Conservation (phyloP, 2,329 filamentous ascomycete genomes). For the Davidsoniella eucalypti region DNA sequence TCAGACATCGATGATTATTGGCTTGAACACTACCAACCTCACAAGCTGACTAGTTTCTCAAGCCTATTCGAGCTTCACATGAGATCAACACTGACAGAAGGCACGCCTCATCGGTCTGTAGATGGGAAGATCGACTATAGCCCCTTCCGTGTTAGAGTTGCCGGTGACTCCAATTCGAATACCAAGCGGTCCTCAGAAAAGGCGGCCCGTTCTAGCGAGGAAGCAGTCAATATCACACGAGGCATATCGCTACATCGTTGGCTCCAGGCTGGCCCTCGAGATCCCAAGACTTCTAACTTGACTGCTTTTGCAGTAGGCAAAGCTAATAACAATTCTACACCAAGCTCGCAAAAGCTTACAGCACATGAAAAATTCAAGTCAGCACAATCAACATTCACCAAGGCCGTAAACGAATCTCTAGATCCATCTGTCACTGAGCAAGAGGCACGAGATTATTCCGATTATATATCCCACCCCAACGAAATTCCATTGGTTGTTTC, state of each 20-base stretch:
- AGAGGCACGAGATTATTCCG: constrained; percentile 73
- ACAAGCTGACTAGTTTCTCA: constrained; percentile 70
- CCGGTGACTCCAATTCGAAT: constrained; percentile 30
- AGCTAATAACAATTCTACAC: not conserved
- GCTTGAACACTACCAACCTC: constrained; percentile 88
- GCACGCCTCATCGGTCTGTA: constrained; percentile 31
- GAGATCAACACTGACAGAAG: constrained; percentile 74
- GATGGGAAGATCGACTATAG: constrained; percentile 69
- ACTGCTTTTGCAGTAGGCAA: constrained; percentile 22
- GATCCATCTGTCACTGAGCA: constrained; percentile 63
- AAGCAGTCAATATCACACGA: constrained; percentile 22
- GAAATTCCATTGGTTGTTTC: constrained; percentile 71
- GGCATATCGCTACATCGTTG: constrained; percentile 44
- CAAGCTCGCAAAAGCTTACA: not conserved
- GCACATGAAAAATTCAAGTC: constrained; percentile 55
- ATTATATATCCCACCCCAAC: constrained; percentile 79
- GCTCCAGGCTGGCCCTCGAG: constrained; percentile 22
- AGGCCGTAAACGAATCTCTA: constrained; percentile 71
- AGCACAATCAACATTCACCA: constrained; percentile 75
- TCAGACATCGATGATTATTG: constrained; percentile 80
- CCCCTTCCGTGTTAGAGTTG: constrained; percentile 67
- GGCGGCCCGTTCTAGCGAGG: constrained; percentile 34
- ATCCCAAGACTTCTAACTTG: not conserved
- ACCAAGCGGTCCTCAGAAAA: constrained; percentile 34
- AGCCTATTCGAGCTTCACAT: constrained; percentile 90